Evolutionary conservation across 805 yeast genomes (phyloP).

Genomic region (Saitoella complicata): DNA sequence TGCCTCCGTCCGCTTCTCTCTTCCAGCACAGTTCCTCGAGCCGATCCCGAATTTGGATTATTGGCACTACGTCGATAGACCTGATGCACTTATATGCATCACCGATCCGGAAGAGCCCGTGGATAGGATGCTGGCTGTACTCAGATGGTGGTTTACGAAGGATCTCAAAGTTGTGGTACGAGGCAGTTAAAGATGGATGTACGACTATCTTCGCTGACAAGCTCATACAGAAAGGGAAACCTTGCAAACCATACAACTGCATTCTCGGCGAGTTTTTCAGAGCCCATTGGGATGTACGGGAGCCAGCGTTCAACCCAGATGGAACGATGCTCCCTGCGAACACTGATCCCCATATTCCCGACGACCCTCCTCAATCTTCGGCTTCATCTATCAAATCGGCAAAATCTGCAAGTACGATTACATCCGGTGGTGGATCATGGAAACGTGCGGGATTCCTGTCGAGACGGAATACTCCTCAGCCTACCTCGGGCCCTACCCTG

Average conservation of each 20-base stretch:
- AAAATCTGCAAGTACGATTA: not conserved
- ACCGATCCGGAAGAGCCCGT: constrained; percentile 1
- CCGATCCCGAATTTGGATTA: constrained; percentile 3
- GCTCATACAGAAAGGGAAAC: not conserved
- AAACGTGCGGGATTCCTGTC: too few species aligned
- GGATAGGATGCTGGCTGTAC: constrained; percentile 1
- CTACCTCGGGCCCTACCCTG: too few species aligned
- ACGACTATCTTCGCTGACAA: too few species aligned
- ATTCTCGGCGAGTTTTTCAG: constrained; percentile 3
- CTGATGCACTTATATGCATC: constrained; percentile 1
- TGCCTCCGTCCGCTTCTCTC: not conserved
- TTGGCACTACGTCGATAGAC: constrained; percentile 3
- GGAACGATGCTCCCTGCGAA: constrained; percentile 1
- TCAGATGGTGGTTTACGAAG: constrained; percentile 4
- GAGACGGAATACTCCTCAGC: too few species aligned
- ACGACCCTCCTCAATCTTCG: not conserved
- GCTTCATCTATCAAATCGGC: not conserved
- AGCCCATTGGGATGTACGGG: not conserved
- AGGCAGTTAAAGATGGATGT: too few species aligned
- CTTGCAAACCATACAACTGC: constrained; percentile 2
- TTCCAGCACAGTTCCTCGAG: constrained; percentile 2
- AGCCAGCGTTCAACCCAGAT: constrained; percentile 1
- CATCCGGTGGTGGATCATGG: not conserved
- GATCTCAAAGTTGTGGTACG: not conserved
- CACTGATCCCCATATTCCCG: not conserved